A percentile compares a stretch with the other conserved stretches of the same genome.
These are phyloP conservation scores for Hura crepitans DNA, from an alignment of 441 rosid genomes.

Conservation along the genomic window DNA sequence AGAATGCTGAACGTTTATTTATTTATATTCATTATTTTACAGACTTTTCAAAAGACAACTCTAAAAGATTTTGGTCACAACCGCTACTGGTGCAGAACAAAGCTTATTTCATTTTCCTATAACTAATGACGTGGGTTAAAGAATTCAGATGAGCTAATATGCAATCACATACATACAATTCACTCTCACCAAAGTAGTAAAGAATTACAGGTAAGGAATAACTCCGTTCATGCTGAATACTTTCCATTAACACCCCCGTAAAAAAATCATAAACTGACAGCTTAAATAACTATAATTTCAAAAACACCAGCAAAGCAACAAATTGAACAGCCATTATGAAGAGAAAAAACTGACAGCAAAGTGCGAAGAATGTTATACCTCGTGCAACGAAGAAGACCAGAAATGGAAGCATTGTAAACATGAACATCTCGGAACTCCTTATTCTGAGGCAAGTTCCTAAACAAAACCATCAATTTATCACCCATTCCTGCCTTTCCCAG, in stretches of 20 bases:
- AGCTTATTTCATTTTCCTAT: neutral
- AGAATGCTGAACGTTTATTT: too few relatives aligned
- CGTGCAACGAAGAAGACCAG: constrained; percentile 52
- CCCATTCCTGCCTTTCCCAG: constrained; percentile 67
- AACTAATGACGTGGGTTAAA: neutral
- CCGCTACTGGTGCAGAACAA: neutral
- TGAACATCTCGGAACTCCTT: constrained; percentile 57
- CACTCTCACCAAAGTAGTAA: neutral
- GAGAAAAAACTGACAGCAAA: neutral
- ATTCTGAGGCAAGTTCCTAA: constrained; percentile 54
- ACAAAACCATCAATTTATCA: constrained; percentile 46
- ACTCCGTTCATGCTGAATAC: neutral
- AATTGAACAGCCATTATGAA: neutral
- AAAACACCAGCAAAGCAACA: neutral
- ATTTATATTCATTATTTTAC: too few relatives aligned
- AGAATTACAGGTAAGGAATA: neutral
- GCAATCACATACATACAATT: neutral
- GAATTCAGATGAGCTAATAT: neutral
- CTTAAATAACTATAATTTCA: neutral
- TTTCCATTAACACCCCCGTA: too few relatives aligned
- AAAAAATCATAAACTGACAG: too few relatives aligned
- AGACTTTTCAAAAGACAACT: neutral
- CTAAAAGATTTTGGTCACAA: neutral
- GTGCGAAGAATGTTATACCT: constrained; percentile 38
- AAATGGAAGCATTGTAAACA: constrained; percentile 73